phyloP scores from a whole-genome alignment of 257 asterid genomes.

The Verbascum thapsus region DNA sequence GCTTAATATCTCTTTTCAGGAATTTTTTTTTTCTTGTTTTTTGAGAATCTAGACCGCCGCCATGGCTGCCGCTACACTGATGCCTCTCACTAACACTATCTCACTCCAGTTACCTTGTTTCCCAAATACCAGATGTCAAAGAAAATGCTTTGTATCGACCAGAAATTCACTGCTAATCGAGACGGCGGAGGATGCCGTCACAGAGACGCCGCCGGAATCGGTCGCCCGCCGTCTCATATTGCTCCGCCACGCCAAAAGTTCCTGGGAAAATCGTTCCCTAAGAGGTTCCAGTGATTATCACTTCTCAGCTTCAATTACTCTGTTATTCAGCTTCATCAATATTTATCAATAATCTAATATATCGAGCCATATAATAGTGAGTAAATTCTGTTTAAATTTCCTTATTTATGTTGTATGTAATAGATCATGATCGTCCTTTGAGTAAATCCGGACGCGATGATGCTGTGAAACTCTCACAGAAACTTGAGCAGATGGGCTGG shows the following conservation, averaged over 20 bases:
- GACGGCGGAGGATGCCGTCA: slow-evolving; percentile 25
- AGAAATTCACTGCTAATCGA: slow-evolving; percentile 28
- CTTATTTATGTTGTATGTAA: slow-evolving; percentile 14
- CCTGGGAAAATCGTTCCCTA: slow-evolving; percentile 42
- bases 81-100: slow-evolving; percentile 16
- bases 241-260: slow-evolving; percentile 52
- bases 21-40: too few relatives aligned
- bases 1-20: too few relatives aligned
- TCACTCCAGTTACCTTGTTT: slow-evolving; percentile 4
- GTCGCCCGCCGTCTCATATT: slow-evolving; percentile 42
- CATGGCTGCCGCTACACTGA: too few relatives aligned
- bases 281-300: slow-evolving; percentile 31
- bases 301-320: background rate
- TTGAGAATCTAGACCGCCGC: slow-evolving; percentile 5
- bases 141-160: slow-evolving; percentile 6
- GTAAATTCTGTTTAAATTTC: background rate
- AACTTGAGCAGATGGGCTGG: slow-evolving; percentile 87
- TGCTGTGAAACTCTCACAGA: slow-evolving; percentile 68
- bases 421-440: slow-evolving; percentile 96
- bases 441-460: slow-evolving; percentile 77
- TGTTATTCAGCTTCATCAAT: background rate
- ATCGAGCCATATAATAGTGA: background rate
- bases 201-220: slow-evolving; percentile 25
- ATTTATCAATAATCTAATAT: background rate
- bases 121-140: background rate